Evolutionary conservation across 305 asterid species (phyloP).

Genomic region (Coffea humblotiana): DNA sequence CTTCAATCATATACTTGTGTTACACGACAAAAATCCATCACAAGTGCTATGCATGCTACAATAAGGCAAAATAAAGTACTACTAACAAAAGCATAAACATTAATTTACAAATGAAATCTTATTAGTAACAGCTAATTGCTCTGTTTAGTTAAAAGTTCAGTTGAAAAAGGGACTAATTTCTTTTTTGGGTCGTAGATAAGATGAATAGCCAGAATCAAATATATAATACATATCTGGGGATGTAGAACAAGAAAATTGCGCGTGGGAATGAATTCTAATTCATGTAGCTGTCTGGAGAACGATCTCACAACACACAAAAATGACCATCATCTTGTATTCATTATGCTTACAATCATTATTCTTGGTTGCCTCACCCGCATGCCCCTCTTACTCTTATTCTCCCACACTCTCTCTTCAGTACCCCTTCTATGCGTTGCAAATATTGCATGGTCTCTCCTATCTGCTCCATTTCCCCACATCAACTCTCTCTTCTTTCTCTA

Average conservation of each 20-base stretch:
- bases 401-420: constrained; percentile 5
- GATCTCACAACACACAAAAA: constrained; percentile 32
- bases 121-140: neutral
- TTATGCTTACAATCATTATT: constrained; percentile 74
- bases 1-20: neutral
- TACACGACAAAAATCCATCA: constrained; percentile 1
- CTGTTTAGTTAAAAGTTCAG: neutral
- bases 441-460: neutral
- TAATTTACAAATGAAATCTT: neutral
- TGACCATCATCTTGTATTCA: constrained; percentile 84
- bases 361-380: constrained; percentile 77
- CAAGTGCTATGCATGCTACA: neutral
- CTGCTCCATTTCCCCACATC: neutral
- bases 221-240: neutral
- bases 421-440: neutral
- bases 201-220: neutral
- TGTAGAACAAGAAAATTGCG: constrained; percentile 15
- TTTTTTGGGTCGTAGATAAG: neutral
- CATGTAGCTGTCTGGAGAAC: constrained; percentile 57
- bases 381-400: constrained; percentile 27
- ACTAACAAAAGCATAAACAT: neutral
- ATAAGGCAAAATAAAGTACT: neutral
- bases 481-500: constrained; percentile 17
- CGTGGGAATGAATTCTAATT: constrained; percentile 44
- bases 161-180: neutral